Base-by-base conservation (phyloP, 2,329 filamentous ascomycete species). In the Aureobasidium mangrovei region DNA sequence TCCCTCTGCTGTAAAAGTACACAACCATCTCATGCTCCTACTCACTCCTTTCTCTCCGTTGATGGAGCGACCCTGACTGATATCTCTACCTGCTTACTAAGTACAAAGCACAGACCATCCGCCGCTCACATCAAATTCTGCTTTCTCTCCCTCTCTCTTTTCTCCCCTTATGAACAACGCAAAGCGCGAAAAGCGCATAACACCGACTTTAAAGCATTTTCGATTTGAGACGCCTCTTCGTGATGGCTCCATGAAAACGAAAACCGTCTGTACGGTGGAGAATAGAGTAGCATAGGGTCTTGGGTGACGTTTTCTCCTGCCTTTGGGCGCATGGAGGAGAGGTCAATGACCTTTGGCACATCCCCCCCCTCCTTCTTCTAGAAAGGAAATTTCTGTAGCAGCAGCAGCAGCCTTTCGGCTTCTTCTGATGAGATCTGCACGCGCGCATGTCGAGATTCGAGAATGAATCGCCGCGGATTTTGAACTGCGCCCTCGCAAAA, bases 341-440 rank as follows among this genome's bases (percentile, higher is more conserved):
- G 65, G 65, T 65, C 67, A 69, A 69, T 67, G 66, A 67, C 67
- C 65, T 65, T 60, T 64, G 64, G 65, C 63, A 68, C 65, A 68
- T 60, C 39, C 38, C n/a, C n/a, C n/a, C n/a, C n/a, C n/a, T n/a
- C n/a, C n/a, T n/a, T n/a, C n/a, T n/a, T n/a, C n/a, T n/a, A 6
- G 9, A n/a, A 29, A 38, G 32, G 35, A 9, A 49, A 31, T 33
- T 44, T 49, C 2, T 38, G 3, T 28, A 2, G 5, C 33, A 26
- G 44, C 33, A 33, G 5, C 24, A 10, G 24, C n/a, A 18, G 27
- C 4, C 27, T 18, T 12, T 18, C 32, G 28, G 26, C 12, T 10
- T 7, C 18, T 18, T 18, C 18, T 18, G 18, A 18, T 18, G 18
- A 18, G 18, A 18, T 18, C 18, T 18, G 18, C 18, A 18, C 18